Conservation (phyloP, 768 basidiomycete species). For the Mycena indigotica region DNA sequence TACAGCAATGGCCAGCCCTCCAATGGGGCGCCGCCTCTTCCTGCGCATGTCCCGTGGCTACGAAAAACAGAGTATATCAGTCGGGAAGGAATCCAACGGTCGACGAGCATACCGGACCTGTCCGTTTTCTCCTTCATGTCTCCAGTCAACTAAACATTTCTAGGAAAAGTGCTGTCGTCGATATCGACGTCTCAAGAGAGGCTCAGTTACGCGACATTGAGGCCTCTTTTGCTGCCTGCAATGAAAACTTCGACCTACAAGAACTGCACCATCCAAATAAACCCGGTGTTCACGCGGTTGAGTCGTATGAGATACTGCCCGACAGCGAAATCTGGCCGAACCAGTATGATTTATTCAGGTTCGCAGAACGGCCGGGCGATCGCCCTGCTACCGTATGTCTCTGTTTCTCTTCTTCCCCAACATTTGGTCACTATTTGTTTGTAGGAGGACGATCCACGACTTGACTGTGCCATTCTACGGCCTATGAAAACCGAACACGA, state of each 20-base stretch:
- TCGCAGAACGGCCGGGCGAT: constrained; percentile 86
- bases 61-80: constrained; percentile 90
- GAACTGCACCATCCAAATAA: constrained; percentile 79
- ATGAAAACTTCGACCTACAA: constrained; percentile 60
- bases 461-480: constrained; percentile 84
- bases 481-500: constrained; percentile 90
- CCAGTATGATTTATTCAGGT: constrained; percentile 84
- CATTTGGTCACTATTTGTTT: background rate
- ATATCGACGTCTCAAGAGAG: constrained; percentile 70
- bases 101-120: constrained; percentile 52
- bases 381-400: constrained; percentile 61
- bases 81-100: constrained; percentile 50
- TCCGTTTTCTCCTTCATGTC: constrained; percentile 34
- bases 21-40: constrained; percentile 43
- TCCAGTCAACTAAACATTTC: constrained; percentile 4
- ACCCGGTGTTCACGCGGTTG: constrained; percentile 69
- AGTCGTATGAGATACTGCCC: constrained; percentile 81
- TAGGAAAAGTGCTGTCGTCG: constrained; percentile 50
- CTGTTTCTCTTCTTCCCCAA: background rate
- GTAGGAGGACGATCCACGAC: constrained; percentile 74
- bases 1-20: constrained; percentile 44
- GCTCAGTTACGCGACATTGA: constrained; percentile 83
- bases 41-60: constrained; percentile 83
- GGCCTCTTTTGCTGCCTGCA: constrained; percentile 67
- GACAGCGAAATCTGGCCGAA: constrained; percentile 89